Base-by-base conservation (phyloP, 2,329 filamentous ascomycete species). In the Coniochaeta sp. region DNA sequence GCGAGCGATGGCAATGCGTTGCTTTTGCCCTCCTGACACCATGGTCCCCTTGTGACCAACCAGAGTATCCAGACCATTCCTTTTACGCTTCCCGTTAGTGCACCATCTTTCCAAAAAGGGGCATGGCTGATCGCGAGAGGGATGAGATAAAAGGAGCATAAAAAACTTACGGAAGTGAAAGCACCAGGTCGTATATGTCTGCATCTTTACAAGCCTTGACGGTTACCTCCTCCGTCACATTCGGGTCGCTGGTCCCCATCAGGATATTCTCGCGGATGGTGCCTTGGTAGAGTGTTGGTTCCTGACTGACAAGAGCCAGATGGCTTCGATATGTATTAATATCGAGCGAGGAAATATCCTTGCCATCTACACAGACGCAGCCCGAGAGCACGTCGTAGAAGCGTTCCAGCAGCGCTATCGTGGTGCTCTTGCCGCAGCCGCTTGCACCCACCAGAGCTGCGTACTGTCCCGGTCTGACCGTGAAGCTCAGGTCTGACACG, bases 391-490 rank as follows among this genome's bases (percentile, higher is more conserved):
- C 88, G 60, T 97, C 91, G 64, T 97, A 97, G 73, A 97, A 97
- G 28, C 94, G 87, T 67, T 97, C 92, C 28, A 97, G 75, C 4
- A 97, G 77, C 4, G 89, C 87, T 64, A 97, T 95, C 0, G 91
- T 95, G 0, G 94, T 97, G 48, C 85, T 90, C 74, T 99, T 97
- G 53, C 94, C 94, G 63, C 91, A 96, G 2, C 94, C 92, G 45
- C 87, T 92, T 0, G 91, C 87, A 14, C 94, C 94, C 8, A 97
- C 94, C 2, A 97, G 79, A 0, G 92, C 94, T 8, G 92, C 79
- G 60, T 92, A 94, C 64, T 92, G 87, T 4, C 89, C 89, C 0
- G 88, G 87, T 26, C 83, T 80, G 35, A 91, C 81, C 12, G 72
- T 74, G 6, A 92, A 75, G 67, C 92, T 85, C 10, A 96, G 75